A percentile compares a stretch with the other conserved stretches of the same genome.
Conservation (phyloP, 352 stramenopile genomes). For the Phytophthora citricola region DNA sequence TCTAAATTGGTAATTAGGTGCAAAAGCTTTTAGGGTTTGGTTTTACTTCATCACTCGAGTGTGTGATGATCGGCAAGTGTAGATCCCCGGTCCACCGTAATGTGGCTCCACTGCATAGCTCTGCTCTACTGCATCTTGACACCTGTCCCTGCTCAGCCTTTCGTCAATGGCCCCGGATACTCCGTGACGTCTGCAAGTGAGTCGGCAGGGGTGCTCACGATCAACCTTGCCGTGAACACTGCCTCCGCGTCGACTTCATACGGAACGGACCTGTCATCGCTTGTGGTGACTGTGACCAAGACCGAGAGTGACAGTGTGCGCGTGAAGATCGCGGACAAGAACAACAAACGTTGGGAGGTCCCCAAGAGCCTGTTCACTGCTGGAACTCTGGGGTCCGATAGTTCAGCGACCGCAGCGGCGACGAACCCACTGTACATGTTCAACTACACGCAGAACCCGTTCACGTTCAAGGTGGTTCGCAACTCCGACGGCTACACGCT, state of each 20-base stretch:
- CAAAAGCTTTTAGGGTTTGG: too few relatives aligned
- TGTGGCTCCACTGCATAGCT: too few relatives aligned
- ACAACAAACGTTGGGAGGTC: slow-evolving; percentile 58
- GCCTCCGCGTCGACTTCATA: slow-evolving; percentile 28
- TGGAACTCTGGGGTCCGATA: slow-evolving; percentile 28
- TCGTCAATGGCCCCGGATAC: slow-evolving; percentile 47
- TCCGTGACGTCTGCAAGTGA: slow-evolving; percentile 42
- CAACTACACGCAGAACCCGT: slow-evolving; percentile 49
- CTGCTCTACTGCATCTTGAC: too few relatives aligned
- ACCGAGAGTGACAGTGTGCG: slow-evolving; percentile 46
- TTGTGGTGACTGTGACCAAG: slow-evolving; percentile 50
- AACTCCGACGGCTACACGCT: slow-evolving; percentile 49
- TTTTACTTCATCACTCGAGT: too few relatives aligned
- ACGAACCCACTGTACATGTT: slow-evolving; percentile 35
- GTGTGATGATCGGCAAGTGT: too few relatives aligned
- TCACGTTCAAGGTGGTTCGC: slow-evolving; percentile 48
- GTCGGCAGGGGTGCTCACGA: slow-evolving; percentile 33
- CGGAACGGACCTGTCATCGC: slow-evolving; percentile 45
- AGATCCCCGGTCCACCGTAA: too few relatives aligned
- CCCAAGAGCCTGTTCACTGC: slow-evolving; percentile 45
- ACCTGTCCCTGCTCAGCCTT: too few relatives aligned
- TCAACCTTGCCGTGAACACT: slow-evolving; percentile 45
- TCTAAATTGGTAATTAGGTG: too few relatives aligned
- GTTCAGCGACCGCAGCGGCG: slow-evolving; percentile 1
- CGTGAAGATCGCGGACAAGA: slow-evolving; percentile 67